Conservation (phyloP, 805 yeast genomes). For the Saccharomycopsis schoenii region DNA sequence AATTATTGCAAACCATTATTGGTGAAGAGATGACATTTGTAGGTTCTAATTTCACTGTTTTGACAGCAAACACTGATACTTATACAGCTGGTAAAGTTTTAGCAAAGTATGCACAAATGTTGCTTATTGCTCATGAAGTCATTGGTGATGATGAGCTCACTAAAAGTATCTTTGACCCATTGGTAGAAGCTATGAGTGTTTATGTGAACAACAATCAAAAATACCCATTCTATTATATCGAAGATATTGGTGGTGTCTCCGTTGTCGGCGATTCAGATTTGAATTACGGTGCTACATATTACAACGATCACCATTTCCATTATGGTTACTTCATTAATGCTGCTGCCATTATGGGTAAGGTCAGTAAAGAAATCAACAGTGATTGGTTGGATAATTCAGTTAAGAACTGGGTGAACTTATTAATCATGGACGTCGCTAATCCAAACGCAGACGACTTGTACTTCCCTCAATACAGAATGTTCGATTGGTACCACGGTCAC, state of each 20-base stretch:
- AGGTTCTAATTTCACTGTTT: constrained; percentile 29
- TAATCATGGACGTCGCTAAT: constrained; percentile 61
- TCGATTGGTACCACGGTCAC: constrained; percentile 69
- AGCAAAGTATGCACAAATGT: constrained; percentile 48
- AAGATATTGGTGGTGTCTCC: constrained; percentile 49
- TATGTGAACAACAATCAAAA: constrained; percentile 34
- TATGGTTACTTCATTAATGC: constrained; percentile 78
- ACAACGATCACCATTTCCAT: constrained; percentile 84
- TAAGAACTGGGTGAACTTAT: constrained; percentile 47
- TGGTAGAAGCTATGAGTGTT: constrained; percentile 36
- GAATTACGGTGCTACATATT: constrained; percentile 66
- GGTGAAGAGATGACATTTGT: constrained; percentile 34
- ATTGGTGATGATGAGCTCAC: constrained; percentile 34
- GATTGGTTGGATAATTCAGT: constrained; percentile 41
- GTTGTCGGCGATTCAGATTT: constrained; percentile 38
- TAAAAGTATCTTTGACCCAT: constrained; percentile 25
- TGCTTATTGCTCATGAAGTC: constrained; percentile 41
- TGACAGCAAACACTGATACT: constrained; percentile 33
- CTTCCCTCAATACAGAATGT: constrained; percentile 56
- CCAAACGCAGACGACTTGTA: constrained; percentile 41
- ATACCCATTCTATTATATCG: constrained; percentile 46
- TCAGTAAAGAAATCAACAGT: constrained; percentile 35
- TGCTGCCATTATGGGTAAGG: constrained; percentile 67
- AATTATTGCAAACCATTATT: constrained; percentile 34
- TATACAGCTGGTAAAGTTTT: constrained; percentile 45